Base-by-base conservation (phyloP, 2,329 filamentous ascomycete species). In the Chalara sp. region DNA sequence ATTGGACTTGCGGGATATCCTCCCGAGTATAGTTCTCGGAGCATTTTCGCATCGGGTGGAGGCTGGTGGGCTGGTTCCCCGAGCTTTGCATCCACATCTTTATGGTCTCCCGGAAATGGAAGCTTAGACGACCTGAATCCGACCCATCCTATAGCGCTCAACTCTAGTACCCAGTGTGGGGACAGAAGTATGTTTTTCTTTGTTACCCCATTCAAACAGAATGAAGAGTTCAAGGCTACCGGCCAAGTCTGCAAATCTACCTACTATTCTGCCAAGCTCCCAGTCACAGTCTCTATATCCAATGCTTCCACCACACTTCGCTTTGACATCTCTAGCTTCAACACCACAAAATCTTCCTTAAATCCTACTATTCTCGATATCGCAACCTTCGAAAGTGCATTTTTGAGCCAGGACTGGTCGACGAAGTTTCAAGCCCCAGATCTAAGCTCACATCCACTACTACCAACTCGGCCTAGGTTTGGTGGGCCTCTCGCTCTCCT, bases 381-480 rank as follows among this genome's bases (percentile, higher is more conserved):
- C 21, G 8, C 50, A 1, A 32, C 46, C 11, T 53, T 57, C 35
- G 55, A 57, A 41, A 42, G 44, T 30, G 33, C 55, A 6, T 57
- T 57, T 32, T 31, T 53, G 4, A 57, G 53, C 28, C 43, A 53
- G 29, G 52, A 53, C 35, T 57, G 55, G 55, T 42, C 55, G 2
- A 35, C 48, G 10, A 53, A 55, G 44, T 53, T 57, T 35, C 48
- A 53, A 46, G 32, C 43, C 10, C 54, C 54, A 6, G 41, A 54
- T 32, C 12, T 30, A 11, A 42, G 29, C 10, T 31, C 33, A 10
- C 42, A 43, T 37, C 48, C 46, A 2, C 12, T 32, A 29, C 21
- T 45, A 13, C 28, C 37, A 21, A 6, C 42, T 28, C 47, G 33
- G 1, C 43, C 52, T n/a, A 21, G 44, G 46, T 21, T 53, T 39